phyloP scores from a whole-genome alignment of 2,329 filamentous ascomycete genomes.

The Aspergillus cejpii region DNA sequence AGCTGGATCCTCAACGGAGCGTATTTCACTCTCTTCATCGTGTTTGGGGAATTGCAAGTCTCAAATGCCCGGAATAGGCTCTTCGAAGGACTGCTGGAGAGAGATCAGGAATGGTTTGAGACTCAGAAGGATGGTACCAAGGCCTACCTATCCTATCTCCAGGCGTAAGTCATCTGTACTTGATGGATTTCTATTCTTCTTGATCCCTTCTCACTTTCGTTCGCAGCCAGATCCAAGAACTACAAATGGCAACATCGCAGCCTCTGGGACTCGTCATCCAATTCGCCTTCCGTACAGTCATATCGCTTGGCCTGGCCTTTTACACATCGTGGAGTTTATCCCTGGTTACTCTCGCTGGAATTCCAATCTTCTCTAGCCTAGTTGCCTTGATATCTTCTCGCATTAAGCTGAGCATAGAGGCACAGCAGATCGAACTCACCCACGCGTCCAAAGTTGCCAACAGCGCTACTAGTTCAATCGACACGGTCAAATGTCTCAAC shows the following conservation, averaged over 20 bases:
- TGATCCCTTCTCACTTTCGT: background rate
- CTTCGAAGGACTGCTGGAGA: slow-evolving; percentile 63
- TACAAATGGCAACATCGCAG: slow-evolving; percentile 74
- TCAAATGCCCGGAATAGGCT: slow-evolving; percentile 56
- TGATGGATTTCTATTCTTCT: background rate
- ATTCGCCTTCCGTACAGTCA: slow-evolving; percentile 57
- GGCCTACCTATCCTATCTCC: slow-evolving; percentile 63
- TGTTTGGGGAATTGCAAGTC: slow-evolving; percentile 76
- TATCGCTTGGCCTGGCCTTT: slow-evolving; percentile 65
- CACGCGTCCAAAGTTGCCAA: slow-evolving; percentile 65
- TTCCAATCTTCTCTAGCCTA: slow-evolving; percentile 60
- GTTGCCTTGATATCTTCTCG: slow-evolving; percentile 55
- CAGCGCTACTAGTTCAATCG: slow-evolving; percentile 66
- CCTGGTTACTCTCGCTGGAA: slow-evolving; percentile 65
- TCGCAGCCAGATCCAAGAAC: slow-evolving; percentile 67
- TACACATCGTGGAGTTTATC: slow-evolving; percentile 79
- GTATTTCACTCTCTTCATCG: slow-evolving; percentile 65
- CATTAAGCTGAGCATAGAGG: slow-evolving; percentile 60
- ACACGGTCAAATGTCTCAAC: slow-evolving; percentile 81
- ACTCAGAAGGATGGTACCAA: slow-evolving; percentile 61
- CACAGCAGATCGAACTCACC: slow-evolving; percentile 61
- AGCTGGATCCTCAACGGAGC: slow-evolving; percentile 62
- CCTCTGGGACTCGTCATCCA: slow-evolving; percentile 65
- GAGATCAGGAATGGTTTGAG: slow-evolving; percentile 79
- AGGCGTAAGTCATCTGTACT: slow-evolving; percentile 55